Conservation (phyloP, 352 stramenopile genomes). For the Phytophthora palmivora region DNA sequence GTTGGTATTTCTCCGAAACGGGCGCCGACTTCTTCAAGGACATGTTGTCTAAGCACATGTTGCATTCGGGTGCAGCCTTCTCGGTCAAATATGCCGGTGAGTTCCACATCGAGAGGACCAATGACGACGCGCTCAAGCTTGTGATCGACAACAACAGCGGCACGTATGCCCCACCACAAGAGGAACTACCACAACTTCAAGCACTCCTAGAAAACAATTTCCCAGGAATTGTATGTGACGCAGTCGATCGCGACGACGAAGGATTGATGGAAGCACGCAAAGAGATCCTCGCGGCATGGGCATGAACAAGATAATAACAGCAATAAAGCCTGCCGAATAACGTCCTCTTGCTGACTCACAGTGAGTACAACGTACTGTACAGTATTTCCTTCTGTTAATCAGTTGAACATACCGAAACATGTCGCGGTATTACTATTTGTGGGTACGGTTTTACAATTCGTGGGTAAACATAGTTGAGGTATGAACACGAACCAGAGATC, state of each 20-base stretch:
- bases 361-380: too few species aligned
- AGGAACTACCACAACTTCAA: slow-evolving; percentile 31
- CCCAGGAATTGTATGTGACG: slow-evolving; percentile 32
- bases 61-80: slow-evolving; percentile 34
- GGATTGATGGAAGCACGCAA: slow-evolving; percentile 24
- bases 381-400: too few species aligned
- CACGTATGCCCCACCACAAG: slow-evolving; percentile 37
- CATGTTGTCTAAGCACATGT: slow-evolving; percentile 47
- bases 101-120: slow-evolving; percentile 29
- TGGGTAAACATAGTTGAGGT: slow-evolving; percentile 17
- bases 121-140: slow-evolving; percentile 20
- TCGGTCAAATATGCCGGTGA: slow-evolving; percentile 42
- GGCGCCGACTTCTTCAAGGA: slow-evolving; percentile 42
- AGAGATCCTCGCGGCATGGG: slow-evolving; percentile 36
- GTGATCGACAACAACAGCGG: slow-evolving; percentile 49
- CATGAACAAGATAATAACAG: too few species aligned
- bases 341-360: too few species aligned
- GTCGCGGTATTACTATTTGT: slow-evolving; percentile 13
- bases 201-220: slow-evolving; percentile 44
- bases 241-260: slow-evolving; percentile 25
- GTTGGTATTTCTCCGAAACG: slow-evolving; percentile 45
- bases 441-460: slow-evolving; percentile 10
- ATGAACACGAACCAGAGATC: slow-evolving; percentile 2
- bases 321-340: too few species aligned
- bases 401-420: too few species aligned